phyloP scores from a whole-genome alignment of 768 basidiomycete genomes.

The Coprinellus micaceus region DNA sequence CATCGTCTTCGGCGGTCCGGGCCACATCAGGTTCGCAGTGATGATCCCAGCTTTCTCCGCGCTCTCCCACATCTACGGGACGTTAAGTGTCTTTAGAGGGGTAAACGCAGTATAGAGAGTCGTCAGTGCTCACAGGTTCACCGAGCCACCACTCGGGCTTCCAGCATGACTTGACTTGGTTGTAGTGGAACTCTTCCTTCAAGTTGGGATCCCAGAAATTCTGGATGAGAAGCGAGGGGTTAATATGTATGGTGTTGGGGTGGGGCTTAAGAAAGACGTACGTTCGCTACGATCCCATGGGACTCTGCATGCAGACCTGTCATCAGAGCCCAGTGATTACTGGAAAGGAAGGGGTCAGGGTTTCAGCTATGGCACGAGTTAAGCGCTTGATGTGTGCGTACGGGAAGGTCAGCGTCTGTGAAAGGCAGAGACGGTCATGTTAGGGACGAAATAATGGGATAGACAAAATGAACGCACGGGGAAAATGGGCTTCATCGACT shows the following conservation, averaged over 20 bases:
- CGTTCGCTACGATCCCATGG: conserved; percentile 89
- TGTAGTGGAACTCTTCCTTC: conserved; percentile 68
- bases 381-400: conserved; percentile 35
- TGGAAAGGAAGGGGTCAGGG: conserved; percentile 24
- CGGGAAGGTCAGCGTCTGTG: conserved; percentile 86
- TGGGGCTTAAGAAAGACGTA: conserved; percentile 27
- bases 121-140: conserved; percentile 77
- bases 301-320: conserved; percentile 88
- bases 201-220: conserved; percentile 82
- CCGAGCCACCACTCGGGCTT: conserved; percentile 82
- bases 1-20: conserved; percentile 71
- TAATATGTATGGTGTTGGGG: background rate
- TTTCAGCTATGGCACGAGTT: background rate
- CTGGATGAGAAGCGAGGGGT: conserved; percentile 30
- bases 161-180: conserved; percentile 56
- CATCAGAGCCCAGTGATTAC: conserved; percentile 90
- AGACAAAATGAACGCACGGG: conserved; percentile 45
- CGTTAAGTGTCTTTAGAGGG: background rate
- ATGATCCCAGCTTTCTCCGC: conserved; percentile 66
- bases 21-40: conserved; percentile 94
- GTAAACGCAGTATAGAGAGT: conserved; percentile 5
- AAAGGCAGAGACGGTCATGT: conserved; percentile 4
- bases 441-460: conserved; percentile 3
- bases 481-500: conserved; percentile 84
- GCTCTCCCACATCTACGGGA: conserved; percentile 83